These are phyloP conservation scores for Penicillium corylophilum DNA, from an alignment of 2,329 filamentous ascomycete genomes.

Conservation along the genomic window DNA sequence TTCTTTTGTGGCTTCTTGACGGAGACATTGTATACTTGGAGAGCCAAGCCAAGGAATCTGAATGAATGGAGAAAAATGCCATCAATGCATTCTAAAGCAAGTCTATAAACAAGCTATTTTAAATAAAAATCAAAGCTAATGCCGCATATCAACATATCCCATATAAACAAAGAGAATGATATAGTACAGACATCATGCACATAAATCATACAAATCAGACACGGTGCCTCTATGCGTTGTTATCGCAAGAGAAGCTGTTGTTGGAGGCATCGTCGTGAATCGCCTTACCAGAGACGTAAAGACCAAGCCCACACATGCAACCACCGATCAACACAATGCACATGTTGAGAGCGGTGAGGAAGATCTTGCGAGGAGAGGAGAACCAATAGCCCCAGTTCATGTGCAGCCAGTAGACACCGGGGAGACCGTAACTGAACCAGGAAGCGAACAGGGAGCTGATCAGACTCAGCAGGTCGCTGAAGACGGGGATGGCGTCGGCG, in stretches of 20 bases:
- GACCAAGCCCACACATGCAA: conserved; percentile 27
- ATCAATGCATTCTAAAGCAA: not conserved
- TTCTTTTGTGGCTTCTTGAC: too few relatives aligned
- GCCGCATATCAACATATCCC: not conserved
- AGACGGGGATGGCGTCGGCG: conserved; percentile 67
- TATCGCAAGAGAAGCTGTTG: conserved; percentile 41
- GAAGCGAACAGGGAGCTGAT: conserved; percentile 39
- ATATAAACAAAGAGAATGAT: conserved; percentile 6
- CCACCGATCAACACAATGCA: conserved; percentile 39
- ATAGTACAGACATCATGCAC: conserved; percentile 1
- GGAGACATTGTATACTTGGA: too few relatives aligned
- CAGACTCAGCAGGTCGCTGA: conserved; percentile 64
- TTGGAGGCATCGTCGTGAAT: conserved; percentile 28
- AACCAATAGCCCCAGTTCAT: conserved; percentile 47
- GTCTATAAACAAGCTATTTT: not conserved
- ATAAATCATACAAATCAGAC: not conserved
- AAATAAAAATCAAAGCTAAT: not conserved
- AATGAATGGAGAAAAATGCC: not conserved
- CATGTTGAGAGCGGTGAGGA: conserved; percentile 46
- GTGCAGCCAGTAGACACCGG: conserved; percentile 49
- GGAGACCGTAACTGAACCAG: conserved; percentile 37
- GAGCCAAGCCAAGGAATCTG: too few relatives aligned
- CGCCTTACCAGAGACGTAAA: conserved; percentile 28
- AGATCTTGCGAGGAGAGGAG: conserved; percentile 45
- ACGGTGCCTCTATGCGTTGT: conserved; percentile 23